Percentiles rank a stretch among this genome's conserved stretches.
These are phyloP conservation scores for Discostella stelligera DNA, from an alignment of 352 stramenopile genomes.

Conservation along the genomic window DNA sequence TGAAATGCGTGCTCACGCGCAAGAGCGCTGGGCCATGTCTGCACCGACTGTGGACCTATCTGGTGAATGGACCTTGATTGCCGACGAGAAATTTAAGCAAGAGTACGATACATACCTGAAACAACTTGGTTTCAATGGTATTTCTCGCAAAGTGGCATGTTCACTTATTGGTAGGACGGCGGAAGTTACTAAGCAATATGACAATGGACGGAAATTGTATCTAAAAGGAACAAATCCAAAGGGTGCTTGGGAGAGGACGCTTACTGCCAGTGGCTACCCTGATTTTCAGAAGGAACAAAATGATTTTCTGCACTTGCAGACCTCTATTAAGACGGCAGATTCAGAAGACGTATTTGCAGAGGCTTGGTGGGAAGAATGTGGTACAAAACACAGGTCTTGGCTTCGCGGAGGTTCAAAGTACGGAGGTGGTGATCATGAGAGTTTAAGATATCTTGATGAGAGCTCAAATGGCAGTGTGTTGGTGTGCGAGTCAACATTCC, in stretches of 20 bases:
- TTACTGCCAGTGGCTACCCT: slow-evolving; percentile 37
- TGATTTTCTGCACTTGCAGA: slow-evolving; percentile 36
- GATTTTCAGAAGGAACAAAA: slow-evolving; percentile 41
- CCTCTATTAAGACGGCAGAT: slow-evolving; percentile 42
- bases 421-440: slow-evolving; percentile 63
- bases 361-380: slow-evolving; percentile 47
- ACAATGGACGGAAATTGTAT: slow-evolving; percentile 40
- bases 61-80: slow-evolving; percentile 46
- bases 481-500: slow-evolving; percentile 72
- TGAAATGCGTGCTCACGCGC: slow-evolving; percentile 29
- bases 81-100: slow-evolving; percentile 40
- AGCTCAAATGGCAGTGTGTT: slow-evolving; percentile 42
- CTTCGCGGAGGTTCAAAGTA: slow-evolving; percentile 40
- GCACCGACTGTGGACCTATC: slow-evolving; percentile 39
- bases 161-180: slow-evolving; percentile 41
- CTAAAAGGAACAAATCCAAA: slow-evolving; percentile 45
- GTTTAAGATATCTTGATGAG: slow-evolving; percentile 61
- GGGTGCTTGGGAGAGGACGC: slow-evolving; percentile 34
- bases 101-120: slow-evolving; percentile 42
- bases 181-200: slow-evolving; percentile 41
- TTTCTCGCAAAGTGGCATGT: slow-evolving; percentile 43
- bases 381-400: slow-evolving; percentile 39
- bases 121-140: slow-evolving; percentile 44
- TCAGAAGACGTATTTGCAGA: slow-evolving; percentile 39
- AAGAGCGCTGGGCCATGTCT: slow-evolving; percentile 42